Percentiles rank a stretch among this genome's conserved stretches.
phyloP scores from a whole-genome alignment of 176 grass and related monocot genomes.

The Avena sativa region DNA sequence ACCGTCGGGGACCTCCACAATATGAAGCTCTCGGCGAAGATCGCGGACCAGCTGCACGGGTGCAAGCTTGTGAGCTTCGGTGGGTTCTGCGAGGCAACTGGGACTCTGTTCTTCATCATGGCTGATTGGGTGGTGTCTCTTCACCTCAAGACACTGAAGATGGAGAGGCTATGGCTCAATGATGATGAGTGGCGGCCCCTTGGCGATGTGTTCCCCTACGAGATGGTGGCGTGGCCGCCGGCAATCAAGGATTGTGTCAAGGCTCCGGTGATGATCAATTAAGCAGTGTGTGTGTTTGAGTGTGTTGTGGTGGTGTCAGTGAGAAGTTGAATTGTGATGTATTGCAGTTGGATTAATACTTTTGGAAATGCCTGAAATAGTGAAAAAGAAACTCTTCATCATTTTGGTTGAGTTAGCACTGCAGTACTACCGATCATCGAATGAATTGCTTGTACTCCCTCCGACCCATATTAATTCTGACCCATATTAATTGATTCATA shows the following conservation, averaged over 20 bases:
- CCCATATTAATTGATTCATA: too few relatives aligned
- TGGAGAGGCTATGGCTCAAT: constrained; percentile 57
- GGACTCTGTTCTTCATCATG: constrained; percentile 55
- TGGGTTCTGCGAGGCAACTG: constrained; percentile 59
- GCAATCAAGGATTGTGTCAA: neutral
- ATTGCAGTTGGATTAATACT: neutral
- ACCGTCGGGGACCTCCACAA: constrained; percentile 24
- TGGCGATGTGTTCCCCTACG: constrained; percentile 45
- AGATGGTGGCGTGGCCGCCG: constrained; percentile 72
- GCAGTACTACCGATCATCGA: neutral
- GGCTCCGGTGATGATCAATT: neutral
- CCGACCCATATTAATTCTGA: too few relatives aligned
- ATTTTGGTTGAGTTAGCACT: neutral
- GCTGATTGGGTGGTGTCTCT: constrained; percentile 59
- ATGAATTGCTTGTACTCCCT: neutral
- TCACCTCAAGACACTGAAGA: constrained; percentile 6
- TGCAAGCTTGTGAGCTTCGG: constrained; percentile 56
- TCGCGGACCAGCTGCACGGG: constrained; percentile 49
- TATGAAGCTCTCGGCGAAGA: constrained; percentile 56
- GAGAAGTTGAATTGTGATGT: neutral
- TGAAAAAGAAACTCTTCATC: neutral
- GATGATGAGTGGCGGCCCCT: constrained; percentile 37
- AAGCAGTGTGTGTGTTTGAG: neutral
- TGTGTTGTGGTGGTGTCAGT: neutral
- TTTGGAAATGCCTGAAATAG: neutral